Percentiles rank a stretch among this genome's conserved stretches.
Evolutionary conservation across 2,329 filamentous ascomycete species (phyloP).

Genomic region (Aureobasidium sp.): DNA sequence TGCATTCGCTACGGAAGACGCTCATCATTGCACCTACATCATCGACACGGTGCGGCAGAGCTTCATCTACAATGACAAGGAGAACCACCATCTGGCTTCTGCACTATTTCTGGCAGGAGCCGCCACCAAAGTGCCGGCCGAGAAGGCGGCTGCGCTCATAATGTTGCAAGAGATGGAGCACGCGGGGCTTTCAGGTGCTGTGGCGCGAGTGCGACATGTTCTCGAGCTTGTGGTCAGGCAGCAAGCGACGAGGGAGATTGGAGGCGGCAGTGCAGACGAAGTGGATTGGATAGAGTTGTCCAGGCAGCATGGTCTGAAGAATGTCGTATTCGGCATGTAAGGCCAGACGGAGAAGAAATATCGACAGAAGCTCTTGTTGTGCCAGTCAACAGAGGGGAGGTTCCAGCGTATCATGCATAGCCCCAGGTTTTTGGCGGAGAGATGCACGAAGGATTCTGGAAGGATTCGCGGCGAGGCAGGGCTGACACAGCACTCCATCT

Average conservation of each 20-base stretch:
- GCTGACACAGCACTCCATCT: not conserved
- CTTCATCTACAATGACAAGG: conserved; percentile 5
- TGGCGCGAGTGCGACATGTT: conserved; percentile 38
- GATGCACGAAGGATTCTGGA: not conserved
- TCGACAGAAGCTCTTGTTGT: not conserved
- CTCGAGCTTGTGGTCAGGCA: conserved; percentile 43
- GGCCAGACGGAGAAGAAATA: not conserved
- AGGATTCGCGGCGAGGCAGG: not conserved
- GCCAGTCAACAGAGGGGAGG: not conserved
- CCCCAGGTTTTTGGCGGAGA: not conserved
- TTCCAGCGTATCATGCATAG: not conserved
- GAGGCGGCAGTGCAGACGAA: conserved; percentile 35
- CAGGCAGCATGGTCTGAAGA: conserved; percentile 37
- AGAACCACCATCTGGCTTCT: conserved; percentile 43
- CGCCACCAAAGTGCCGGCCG: conserved; percentile 33
- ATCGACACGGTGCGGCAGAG: conserved; percentile 34
- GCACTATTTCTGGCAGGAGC: conserved; percentile 50
- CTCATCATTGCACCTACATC: conserved; percentile 34
- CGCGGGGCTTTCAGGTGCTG: conserved; percentile 43
- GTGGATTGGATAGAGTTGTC: conserved; percentile 47
- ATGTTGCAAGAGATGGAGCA: conserved; percentile 43
- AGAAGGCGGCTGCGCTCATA: conserved; percentile 43
- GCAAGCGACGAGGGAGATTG: conserved; percentile 37
- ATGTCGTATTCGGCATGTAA: conserved; percentile 48
- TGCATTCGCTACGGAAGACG: not conserved